These are phyloP conservation scores for Leucocoprinus sp. DNA, from an alignment of 768 basidiomycete species.

Conservation along the genomic window DNA sequence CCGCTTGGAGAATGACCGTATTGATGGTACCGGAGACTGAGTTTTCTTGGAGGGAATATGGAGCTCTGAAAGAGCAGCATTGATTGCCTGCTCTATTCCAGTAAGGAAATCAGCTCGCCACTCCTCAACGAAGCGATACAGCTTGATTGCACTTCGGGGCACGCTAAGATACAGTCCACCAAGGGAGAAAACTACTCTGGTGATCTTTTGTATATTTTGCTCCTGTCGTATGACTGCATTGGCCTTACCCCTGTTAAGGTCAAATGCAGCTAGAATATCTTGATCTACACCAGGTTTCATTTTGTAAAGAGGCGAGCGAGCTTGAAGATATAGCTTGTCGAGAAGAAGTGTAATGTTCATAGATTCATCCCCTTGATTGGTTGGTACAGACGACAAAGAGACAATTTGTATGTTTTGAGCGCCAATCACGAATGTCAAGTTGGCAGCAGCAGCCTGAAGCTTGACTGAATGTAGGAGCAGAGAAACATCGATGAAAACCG, in stretches of 20 bases:
- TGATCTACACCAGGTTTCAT: conserved; percentile 27
- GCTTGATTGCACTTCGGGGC: conserved; percentile 72
- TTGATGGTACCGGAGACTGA: conserved; percentile 23
- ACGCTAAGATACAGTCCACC: conserved; percentile 47
- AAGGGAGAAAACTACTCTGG: conserved; percentile 37
- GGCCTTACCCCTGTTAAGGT: conserved; percentile 36
- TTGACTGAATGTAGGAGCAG: conserved; percentile 35
- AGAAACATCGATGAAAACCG: conserved; percentile 27
- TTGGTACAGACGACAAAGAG: conserved; percentile 23
- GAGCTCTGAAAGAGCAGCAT: conserved; percentile 58
- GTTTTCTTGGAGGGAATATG: conserved; percentile 32
- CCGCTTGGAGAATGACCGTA: conserved; percentile 16
- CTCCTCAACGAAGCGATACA: conserved; percentile 73
- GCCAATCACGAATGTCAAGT: conserved; percentile 56
- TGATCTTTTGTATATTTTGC: conserved; percentile 23
- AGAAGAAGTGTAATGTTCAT: conserved; percentile 42
- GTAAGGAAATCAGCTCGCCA: conserved; percentile 79
- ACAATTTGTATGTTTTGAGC: conserved; percentile 32
- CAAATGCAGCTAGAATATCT: conserved; percentile 55
- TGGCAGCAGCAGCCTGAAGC: conserved; percentile 63
- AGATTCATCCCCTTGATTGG: conserved; percentile 28
- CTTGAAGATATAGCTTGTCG: conserved; percentile 46
- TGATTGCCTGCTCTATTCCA: conserved; percentile 58
- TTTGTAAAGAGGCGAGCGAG: conserved; percentile 40
- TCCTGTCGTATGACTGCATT: conserved; percentile 44